Percentiles rank a stretch among this genome's conserved stretches.
Conservation (phyloP, 2,329 filamentous ascomycete species). For the Fusarium pseudonygamai region DNA sequence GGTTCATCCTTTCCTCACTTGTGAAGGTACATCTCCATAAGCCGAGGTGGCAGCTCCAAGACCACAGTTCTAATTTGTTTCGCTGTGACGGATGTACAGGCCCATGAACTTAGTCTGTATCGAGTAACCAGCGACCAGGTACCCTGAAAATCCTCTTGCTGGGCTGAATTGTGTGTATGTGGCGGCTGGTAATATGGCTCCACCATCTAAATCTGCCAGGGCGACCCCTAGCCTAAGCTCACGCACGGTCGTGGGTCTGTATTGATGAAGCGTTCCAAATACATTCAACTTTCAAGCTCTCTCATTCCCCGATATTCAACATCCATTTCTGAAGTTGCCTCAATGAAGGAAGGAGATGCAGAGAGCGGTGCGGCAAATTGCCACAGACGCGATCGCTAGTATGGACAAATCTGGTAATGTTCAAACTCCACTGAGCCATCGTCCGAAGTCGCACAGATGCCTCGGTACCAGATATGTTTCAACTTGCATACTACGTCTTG, state of each 20-base stretch:
- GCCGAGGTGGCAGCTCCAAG: background rate
- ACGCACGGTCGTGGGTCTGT: constrained; percentile 36
- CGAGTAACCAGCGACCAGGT: constrained; percentile 9
- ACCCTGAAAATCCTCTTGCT: constrained; percentile 33
- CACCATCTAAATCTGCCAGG: constrained; percentile 36
- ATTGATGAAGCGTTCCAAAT: constrained; percentile 36
- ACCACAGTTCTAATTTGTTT: background rate
- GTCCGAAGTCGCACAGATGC: constrained; percentile 28
- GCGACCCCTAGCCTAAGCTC: constrained; percentile 30
- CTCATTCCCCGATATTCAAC: constrained; percentile 19
- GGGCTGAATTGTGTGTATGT: constrained; percentile 39
- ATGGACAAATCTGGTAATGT: constrained; percentile 8
- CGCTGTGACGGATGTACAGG: background rate
- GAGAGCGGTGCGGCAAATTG: constrained; percentile 16
- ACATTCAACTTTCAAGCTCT: constrained; percentile 22
- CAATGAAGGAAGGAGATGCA: background rate
- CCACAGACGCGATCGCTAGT: constrained; percentile 11
- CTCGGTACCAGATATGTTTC: background rate
- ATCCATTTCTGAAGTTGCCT: constrained; percentile 16
- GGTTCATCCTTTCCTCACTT: constrained; percentile 12
- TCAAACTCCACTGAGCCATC: constrained; percentile 12
- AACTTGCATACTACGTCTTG: background rate
- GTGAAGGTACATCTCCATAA: background rate
- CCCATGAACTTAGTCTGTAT: background rate
- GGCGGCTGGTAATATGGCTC: constrained; percentile 39